Conservation (phyloP, 2,329 filamentous ascomycete genomes). For the Penicillium sp. region DNA sequence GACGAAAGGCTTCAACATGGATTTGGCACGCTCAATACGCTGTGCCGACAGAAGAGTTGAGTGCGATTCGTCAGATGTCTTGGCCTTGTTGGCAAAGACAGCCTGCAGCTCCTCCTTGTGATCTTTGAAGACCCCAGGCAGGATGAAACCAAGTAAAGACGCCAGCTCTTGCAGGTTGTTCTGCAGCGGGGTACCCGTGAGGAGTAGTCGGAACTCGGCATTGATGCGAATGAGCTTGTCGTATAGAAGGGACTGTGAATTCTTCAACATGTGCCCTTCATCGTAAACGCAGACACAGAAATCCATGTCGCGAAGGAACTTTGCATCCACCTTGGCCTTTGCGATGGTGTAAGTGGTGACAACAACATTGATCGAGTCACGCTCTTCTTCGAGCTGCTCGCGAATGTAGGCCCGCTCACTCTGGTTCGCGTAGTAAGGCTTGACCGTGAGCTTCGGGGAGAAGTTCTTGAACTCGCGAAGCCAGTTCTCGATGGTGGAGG, state of each 20-base stretch:
- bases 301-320: constrained; percentile 63
- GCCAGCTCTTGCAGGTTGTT: constrained; percentile 95
- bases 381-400: constrained; percentile 65
- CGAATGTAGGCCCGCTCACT: constrained; percentile 69
- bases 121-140: constrained; percentile 78
- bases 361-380: constrained; percentile 68
- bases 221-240: constrained; percentile 75
- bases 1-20: constrained; percentile 94
- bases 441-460: constrained; percentile 73
- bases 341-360: constrained; percentile 74
- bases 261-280: constrained; percentile 92
- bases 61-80: constrained; percentile 71
- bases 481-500: constrained; percentile 96
- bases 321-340: constrained; percentile 62
- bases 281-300: constrained; percentile 76
- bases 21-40: constrained; percentile 81
- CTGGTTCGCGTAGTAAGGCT: constrained; percentile 73
- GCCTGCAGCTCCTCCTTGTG: constrained; percentile 78
- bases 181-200: constrained; percentile 90
- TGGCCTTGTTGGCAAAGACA: constrained; percentile 91
- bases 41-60: constrained; percentile 84
- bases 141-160: constrained; percentile 89
- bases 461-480: constrained; percentile 86
- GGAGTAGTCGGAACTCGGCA: constrained; percentile 79
- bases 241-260: constrained; percentile 80